These are phyloP conservation scores for Vaccinium vitisidaea DNA, from an alignment of 148 eudicot genomes.

Conservation along the genomic window DNA sequence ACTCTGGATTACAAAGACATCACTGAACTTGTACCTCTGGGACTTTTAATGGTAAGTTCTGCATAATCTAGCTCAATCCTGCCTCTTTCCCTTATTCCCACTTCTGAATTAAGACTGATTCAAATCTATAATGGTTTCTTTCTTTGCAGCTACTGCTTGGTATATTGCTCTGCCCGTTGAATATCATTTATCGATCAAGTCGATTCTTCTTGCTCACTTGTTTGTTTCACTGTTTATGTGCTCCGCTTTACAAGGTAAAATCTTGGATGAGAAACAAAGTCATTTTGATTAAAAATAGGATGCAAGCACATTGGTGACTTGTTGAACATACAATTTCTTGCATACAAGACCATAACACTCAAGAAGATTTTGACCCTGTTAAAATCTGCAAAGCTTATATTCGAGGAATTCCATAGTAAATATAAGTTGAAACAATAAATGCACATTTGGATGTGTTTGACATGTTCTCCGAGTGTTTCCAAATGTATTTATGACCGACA, in stretches of 20 bases:
- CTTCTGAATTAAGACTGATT: neutral
- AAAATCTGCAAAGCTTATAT: too few relatives aligned
- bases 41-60: conserved; percentile 49
- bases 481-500: too few relatives aligned
- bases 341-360: too few relatives aligned
- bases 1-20: conserved; percentile 20
- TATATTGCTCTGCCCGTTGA: conserved; percentile 18
- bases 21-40: conserved; percentile 63
- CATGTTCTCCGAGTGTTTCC: too few relatives aligned
- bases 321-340: neutral
- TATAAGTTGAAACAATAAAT: too few relatives aligned
- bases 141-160: conserved; percentile 14
- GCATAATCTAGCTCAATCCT: conserved; percentile 19
- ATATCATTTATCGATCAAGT: conserved; percentile 27
- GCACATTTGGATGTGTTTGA: too few relatives aligned
- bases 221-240: conserved; percentile 15
- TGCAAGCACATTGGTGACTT: neutral
- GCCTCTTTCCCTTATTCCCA: conserved; percentile 5
- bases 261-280: neutral
- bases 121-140: neutral
- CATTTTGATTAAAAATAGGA: neutral
- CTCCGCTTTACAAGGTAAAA: conserved; percentile 21
- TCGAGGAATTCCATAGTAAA: too few relatives aligned
- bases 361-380: too few relatives aligned
- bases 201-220: conserved; percentile 17